Evolutionary conservation across 1,139 yeast genomes (phyloP).

Genomic region (Taphrina flavorubra): DNA sequence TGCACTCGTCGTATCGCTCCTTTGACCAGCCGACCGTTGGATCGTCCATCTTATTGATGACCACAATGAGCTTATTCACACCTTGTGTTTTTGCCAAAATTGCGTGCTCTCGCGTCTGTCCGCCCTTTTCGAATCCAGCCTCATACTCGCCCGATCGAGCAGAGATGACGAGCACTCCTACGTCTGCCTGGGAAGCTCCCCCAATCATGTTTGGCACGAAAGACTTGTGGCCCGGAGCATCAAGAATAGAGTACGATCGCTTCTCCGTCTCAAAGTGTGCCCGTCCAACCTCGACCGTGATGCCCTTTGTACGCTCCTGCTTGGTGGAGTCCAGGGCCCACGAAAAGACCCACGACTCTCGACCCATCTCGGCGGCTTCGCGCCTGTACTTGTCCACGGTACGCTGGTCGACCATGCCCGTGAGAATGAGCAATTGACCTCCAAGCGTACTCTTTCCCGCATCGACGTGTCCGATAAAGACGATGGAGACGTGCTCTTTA

Average conservation of each 20-base stretch:
- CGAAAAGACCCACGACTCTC: constrained; percentile 98
- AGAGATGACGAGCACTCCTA: constrained; percentile 92
- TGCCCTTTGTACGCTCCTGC: constrained; percentile 98
- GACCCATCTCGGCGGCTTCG: constrained; percentile 98
- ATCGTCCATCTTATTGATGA: constrained; percentile 98
- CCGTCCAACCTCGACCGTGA: constrained; percentile 98
- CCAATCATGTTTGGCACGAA: constrained; percentile 99
- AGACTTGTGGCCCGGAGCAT: constrained; percentile 99
- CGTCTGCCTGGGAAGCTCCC: constrained; percentile 99
- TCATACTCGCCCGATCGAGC: constrained; percentile 99
- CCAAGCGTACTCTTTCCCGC: constrained; percentile 99
- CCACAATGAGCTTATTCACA: constrained; percentile 89
- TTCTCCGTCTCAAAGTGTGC: constrained; percentile 96
- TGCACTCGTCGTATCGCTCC: constrained; percentile 94
- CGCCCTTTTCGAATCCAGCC: constrained; percentile 99
- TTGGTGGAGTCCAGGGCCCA: constrained; percentile 99
- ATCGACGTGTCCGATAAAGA: constrained; percentile 99
- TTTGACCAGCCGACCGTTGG: constrained; percentile 95
- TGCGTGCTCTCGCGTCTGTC: constrained; percentile 99
- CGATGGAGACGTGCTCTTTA: constrained; percentile 93
- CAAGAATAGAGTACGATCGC: constrained; percentile 95
- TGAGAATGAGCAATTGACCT: constrained; percentile 88
- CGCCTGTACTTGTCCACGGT: constrained; percentile 98
- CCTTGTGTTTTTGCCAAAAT: constrained; percentile 97
- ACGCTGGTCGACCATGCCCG: constrained; percentile 98